Evolutionary conservation across 2,329 filamentous ascomycete genomes (phyloP).

Genomic region (Alternaria viburni): DNA sequence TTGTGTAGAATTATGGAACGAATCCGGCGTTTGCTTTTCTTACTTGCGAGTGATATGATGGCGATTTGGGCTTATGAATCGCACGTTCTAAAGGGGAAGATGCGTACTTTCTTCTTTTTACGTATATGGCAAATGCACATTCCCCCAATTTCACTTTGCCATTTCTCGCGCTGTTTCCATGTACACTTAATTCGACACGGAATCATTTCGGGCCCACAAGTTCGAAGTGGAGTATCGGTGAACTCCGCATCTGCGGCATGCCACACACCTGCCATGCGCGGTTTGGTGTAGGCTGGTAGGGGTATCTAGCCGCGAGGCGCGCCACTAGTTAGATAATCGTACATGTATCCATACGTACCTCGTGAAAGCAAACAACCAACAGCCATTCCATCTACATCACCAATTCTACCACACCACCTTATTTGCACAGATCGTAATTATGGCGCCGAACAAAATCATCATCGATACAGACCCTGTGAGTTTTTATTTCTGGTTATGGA

Average conservation of each 20-base stretch:
- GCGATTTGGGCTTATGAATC: constrained; percentile 27
- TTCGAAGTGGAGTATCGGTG: constrained; percentile 13
- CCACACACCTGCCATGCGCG: constrained; percentile 22
- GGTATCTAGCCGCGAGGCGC: background rate
- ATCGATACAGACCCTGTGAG: constrained; percentile 93
- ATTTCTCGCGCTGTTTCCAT: background rate
- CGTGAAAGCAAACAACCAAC: too few relatives aligned
- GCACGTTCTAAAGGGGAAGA: constrained; percentile 1
- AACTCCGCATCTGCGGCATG: constrained; percentile 15
- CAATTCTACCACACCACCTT: too few relatives aligned
- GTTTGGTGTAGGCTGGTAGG: constrained; percentile 7
- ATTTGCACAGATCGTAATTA: too few relatives aligned
- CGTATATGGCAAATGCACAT: constrained; percentile 3
- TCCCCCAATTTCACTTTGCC: background rate
- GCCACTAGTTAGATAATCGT: constrained; percentile 33
- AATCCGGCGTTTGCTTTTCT: background rate
- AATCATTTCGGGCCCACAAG: constrained; percentile 1
- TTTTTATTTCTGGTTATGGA: too few relatives aligned
- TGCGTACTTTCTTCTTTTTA: background rate
- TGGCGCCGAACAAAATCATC: constrained; percentile 70
- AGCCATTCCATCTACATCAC: too few relatives aligned
- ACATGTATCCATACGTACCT: background rate
- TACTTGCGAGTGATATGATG: constrained; percentile 9
- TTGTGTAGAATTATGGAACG: background rate
- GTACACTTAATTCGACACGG: background rate